Evolutionary conservation across 2,329 filamentous ascomycete genomes (phyloP).

Genomic region (Macroventuria anomochaeta): DNA sequence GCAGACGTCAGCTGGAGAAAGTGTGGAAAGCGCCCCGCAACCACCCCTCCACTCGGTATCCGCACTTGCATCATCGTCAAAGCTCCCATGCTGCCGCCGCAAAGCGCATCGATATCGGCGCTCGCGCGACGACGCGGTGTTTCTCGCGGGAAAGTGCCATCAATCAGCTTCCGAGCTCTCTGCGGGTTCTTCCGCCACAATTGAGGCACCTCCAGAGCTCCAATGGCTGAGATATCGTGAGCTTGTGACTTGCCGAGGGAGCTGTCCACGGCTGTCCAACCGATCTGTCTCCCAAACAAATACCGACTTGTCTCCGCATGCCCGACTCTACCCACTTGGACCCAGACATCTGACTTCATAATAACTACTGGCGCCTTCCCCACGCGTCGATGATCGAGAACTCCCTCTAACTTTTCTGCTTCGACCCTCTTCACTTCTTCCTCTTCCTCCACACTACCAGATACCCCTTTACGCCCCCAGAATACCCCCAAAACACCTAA

Average conservation of each 20-base stretch:
- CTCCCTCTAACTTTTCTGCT: constrained; percentile 10
- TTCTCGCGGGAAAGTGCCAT: constrained; percentile 11
- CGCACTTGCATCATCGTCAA: constrained; percentile 32
- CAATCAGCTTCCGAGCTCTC: constrained; percentile 16
- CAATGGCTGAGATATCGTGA: constrained; percentile 31
- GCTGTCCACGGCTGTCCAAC: constrained; percentile 26
- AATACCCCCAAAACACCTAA: background rate
- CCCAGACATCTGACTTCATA: constrained; percentile 41
- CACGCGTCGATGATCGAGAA: constrained; percentile 24
- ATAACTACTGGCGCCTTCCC: constrained; percentile 27
- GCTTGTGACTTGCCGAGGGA: constrained; percentile 46
- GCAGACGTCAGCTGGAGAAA: constrained; percentile 17
- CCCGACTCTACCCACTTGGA: constrained; percentile 49
- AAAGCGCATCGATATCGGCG: constrained; percentile 32
- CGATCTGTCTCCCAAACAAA: constrained; percentile 36
- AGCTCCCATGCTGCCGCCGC: constrained; percentile 28
- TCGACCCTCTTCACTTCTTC: constrained; percentile 6
- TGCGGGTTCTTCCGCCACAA: constrained; percentile 14
- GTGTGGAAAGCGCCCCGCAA: constrained; percentile 24
- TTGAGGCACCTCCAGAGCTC: background rate
- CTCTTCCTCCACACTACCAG: constrained; percentile 3
- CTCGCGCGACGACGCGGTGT: constrained; percentile 10
- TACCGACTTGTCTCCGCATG: constrained; percentile 46
- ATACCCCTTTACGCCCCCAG: constrained; percentile 4
- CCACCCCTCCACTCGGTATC: constrained; percentile 20